Evolutionary conservation across 306 rosid genomes (phyloP).

Genomic region (Spatholobus suberectus): DNA sequence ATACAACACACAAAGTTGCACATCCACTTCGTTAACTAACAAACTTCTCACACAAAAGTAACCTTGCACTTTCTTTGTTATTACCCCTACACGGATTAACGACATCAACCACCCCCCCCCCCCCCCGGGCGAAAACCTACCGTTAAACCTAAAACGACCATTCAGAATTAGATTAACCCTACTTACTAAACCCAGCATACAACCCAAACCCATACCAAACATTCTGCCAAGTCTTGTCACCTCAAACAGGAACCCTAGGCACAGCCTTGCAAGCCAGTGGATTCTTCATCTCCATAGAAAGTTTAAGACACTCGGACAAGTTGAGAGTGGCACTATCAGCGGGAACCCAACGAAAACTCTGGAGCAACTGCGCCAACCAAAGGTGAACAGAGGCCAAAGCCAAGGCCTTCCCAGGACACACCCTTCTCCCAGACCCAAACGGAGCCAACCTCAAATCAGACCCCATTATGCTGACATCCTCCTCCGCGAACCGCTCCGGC

Average conservation of each 20-base stretch:
- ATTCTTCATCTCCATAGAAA: constrained; percentile 79
- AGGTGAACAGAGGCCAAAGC: constrained; percentile 78
- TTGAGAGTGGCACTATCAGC: constrained; percentile 45
- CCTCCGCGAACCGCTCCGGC: constrained; percentile 62
- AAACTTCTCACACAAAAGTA: background rate
- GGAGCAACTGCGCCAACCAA: constrained; percentile 77
- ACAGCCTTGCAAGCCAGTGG: constrained; percentile 68
- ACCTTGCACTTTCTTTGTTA: background rate
- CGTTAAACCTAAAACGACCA: background rate
- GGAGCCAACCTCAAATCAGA: constrained; percentile 81
- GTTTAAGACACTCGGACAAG: constrained; percentile 65
- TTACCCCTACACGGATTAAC: background rate
- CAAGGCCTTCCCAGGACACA: constrained; percentile 84
- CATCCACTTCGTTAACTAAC: background rate
- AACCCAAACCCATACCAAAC: background rate
- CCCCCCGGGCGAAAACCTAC: background rate
- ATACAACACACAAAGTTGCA: background rate
- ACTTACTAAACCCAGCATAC: background rate
- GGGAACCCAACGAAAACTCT: constrained; percentile 59
- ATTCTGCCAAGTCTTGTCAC: too few species aligned
- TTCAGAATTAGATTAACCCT: background rate
- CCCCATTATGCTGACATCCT: constrained; percentile 58
- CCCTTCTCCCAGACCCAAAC: constrained; percentile 79
- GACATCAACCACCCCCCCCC: too few species aligned
- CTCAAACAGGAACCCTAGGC: constrained; percentile 49